Base-by-base conservation (phyloP, 2,329 filamentous ascomycete genomes). In the Fusarium armeniacum region DNA sequence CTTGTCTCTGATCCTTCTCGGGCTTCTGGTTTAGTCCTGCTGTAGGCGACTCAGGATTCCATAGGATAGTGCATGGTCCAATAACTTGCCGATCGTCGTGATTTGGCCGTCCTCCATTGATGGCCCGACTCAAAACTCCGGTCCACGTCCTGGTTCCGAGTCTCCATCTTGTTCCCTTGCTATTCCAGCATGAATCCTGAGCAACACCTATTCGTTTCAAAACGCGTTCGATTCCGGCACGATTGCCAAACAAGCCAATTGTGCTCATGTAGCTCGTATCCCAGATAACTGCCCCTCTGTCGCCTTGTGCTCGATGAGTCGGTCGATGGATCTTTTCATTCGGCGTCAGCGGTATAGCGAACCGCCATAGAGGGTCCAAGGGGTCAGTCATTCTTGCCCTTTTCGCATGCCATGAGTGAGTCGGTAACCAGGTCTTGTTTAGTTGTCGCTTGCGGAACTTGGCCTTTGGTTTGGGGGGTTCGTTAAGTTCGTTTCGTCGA, bases 261-360 rank as follows among this genome's bases (percentile, higher is more conserved):
- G 93, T 97, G 72, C 93, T 92, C 83, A 96, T 91, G 77, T 98
- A 99, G 78, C 94, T 98, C 83, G 89, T 93, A 80, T 99, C 96
- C 94, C 95, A 98, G 1, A 90, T 90, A 44, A 98, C 84, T 24
- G 91, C 91, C 7, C 96, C 94, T 69, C 90, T 88, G 54, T 90
- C 86, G 30, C 90, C 89, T 54, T 90, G 88, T 24, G 93, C 91
- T 69, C 94, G 89, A 82, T 98, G 94, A 0, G 93, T 96, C 46
- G 93, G 89, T 52, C 96, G 86, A 77, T 98, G 98, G 53, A 91
- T 90, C 83, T 99, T 99, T 76, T 93, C 90, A 30, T 92, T 97
- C 0, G 95, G 93, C 6, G 92, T 93, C 68, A 97, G 79, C 0
- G 94, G 93, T 26, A 98, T 83, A 1, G 93, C 89, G 79, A 98